Conservation (phyloP, 495 filamentous ascomycete genomes). For the Penicillium diatomitis region DNA sequence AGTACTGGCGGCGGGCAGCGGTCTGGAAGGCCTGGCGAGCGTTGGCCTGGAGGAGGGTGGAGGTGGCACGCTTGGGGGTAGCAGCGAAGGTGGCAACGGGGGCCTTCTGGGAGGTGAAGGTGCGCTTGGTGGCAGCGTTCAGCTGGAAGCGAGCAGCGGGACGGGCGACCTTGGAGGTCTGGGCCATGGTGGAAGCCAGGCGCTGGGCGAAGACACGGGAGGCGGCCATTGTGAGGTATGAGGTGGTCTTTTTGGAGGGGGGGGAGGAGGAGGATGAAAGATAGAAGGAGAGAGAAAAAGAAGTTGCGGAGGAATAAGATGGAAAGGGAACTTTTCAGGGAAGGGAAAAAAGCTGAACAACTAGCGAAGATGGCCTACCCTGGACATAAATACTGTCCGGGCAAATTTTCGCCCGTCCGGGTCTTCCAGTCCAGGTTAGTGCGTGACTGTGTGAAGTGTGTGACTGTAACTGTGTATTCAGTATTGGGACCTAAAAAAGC, state of each 20-base stretch:
- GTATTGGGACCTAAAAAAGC: too few species aligned
- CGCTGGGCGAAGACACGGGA: slow-evolving; percentile 61
- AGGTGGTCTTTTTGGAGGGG: slow-evolving; percentile 1
- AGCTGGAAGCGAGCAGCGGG: slow-evolving; percentile 54
- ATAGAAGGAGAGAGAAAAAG: slow-evolving; percentile 20
- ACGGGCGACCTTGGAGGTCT: slow-evolving; percentile 59
- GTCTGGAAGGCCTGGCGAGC: slow-evolving; percentile 54
- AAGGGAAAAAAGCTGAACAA: too few species aligned
- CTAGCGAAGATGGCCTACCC: slow-evolving; percentile 24
- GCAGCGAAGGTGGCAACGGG: slow-evolving; percentile 42
- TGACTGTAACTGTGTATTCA: too few species aligned
- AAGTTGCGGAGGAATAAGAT: slow-evolving; percentile 37
- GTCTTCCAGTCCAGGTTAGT: slow-evolving; percentile 30
- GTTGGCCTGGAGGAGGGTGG: slow-evolving; percentile 51
- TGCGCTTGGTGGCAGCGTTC: slow-evolving; percentile 57
- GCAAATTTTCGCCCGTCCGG: slow-evolving; percentile 38
- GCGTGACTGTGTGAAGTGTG: slow-evolving; percentile 12
- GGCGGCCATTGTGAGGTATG: slow-evolving; percentile 61
- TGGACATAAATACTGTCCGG: slow-evolving; percentile 39
- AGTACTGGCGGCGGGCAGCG: slow-evolving; percentile 59
- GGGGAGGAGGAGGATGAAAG: slow-evolving; percentile 17
- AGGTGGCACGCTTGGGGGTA: slow-evolving; percentile 58
- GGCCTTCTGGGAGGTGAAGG: slow-evolving; percentile 46
- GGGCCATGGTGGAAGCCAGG: slow-evolving; percentile 68
- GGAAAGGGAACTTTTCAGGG: too few species aligned